Evolutionary conservation across 2,329 filamentous ascomycete species (phyloP).

Genomic region (Aspergillus tamarii): DNA sequence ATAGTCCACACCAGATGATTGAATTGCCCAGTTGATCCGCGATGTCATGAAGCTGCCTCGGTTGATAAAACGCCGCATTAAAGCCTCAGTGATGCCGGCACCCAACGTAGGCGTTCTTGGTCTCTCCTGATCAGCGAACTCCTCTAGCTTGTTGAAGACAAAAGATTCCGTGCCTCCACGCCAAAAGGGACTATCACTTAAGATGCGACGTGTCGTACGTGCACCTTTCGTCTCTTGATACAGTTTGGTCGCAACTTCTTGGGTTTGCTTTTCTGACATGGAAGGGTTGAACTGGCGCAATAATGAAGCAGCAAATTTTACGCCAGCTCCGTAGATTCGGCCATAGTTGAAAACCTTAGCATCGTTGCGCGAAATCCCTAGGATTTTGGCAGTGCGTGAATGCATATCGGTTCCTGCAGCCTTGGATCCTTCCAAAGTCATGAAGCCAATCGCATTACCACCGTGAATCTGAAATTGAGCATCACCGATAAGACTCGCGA

Average conservation of each 20-base stretch:
- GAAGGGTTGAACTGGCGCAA: conserved; percentile 90
- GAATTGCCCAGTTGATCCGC: conserved; percentile 98
- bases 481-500: conserved; percentile 91
- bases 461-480: conserved; percentile 94
- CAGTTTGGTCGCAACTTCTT: conserved; percentile 73
- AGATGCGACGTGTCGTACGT: conserved; percentile 73
- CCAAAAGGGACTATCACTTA: conserved; percentile 84
- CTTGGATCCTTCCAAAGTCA: conserved; percentile 97
- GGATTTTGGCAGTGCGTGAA: conserved; percentile 86
- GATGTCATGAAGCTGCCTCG: conserved; percentile 93
- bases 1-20: conserved; percentile 96
- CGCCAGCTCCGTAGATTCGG: conserved; percentile 94
- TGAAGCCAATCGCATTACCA: conserved; percentile 96
- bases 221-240: conserved; percentile 90
- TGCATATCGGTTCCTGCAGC: conserved; percentile 91
- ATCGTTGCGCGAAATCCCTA: conserved; percentile 92
- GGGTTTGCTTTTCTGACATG: conserved; percentile 77
- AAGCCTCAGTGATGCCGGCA: conserved; percentile 92
- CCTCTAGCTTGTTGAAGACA: conserved; percentile 97
- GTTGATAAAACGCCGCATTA: conserved; percentile 84
- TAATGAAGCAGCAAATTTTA: conserved; percentile 89
- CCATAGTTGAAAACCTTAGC: conserved; percentile 99
- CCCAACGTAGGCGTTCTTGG: conserved; percentile 90
- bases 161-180: conserved; percentile 95
- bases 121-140: conserved; percentile 92